Evolutionary conservation across 805 yeast species (phyloP), one percentile per base, ranked within the genome.

Genomic region (Wickerhamomyces queroliae): DNA sequence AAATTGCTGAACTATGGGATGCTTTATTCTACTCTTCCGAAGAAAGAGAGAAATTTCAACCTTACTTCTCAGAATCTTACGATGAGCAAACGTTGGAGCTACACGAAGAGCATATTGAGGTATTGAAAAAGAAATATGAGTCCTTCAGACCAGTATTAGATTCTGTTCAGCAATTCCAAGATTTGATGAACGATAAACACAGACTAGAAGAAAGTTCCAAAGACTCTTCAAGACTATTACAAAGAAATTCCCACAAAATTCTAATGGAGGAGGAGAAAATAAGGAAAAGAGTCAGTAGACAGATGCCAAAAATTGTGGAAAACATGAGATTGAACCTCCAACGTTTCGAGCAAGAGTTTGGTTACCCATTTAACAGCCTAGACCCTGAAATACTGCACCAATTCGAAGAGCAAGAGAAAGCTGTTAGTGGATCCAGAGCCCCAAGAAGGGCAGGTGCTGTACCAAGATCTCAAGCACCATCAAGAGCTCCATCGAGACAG

Each of bases 261-360:
- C 64, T 91, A 42, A 67, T 84, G 41, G 74, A 82, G 41, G 99
- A 91, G 56, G 96, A 89, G 55, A 81, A 72, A 52, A 66, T 79
- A 29, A 66, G 97, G 40, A 82, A 82, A 48, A 72, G 74, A 39
- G 67, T 90, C 7, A 62, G 74, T n/a, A 77, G 78, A 52, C 74
- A 74, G 48, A 64, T 86, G 48, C 98, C 98, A 0, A 65, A 67
- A 27, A 67, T 83, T 0, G 61, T 86, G 9, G 59, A 64, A 4
- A 73, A 67, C 1, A 59, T 91, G 35, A 73, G 71, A 43, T 31
- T 45, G 1, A 72, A 72, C 36, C 50, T 86, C 5, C 42, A 49
- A 4, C 63, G 62, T 11, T 84, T 76, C 65, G 79, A 81, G 46
- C 50, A 58, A 7, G 45, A 50, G 3, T 61, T 65, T 43, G 64